These are phyloP conservation scores for Vigna nakashimae DNA, from an alignment of 306 rosid species.

Conservation along the genomic window DNA sequence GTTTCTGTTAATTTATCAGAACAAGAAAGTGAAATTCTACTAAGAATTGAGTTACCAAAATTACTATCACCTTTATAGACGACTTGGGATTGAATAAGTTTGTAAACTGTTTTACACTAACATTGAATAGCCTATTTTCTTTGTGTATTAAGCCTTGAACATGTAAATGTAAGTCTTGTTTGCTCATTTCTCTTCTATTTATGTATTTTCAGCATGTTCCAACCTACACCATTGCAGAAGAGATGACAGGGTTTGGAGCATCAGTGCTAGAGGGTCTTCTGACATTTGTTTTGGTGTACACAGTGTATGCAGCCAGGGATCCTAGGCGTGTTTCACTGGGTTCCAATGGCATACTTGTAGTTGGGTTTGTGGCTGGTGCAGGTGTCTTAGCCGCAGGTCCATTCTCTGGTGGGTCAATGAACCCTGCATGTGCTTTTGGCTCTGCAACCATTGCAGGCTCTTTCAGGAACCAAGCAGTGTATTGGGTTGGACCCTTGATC, in stretches of 20 bases:
- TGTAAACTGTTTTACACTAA: neutral
- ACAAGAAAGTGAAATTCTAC: too few relatives aligned
- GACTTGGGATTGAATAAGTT: too few relatives aligned
- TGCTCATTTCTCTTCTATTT: neutral
- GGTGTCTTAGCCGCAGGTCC: slow-evolving; percentile 74
- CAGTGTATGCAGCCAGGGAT: slow-evolving; percentile 73
- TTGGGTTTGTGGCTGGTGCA: slow-evolving; percentile 79
- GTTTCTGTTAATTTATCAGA: too few relatives aligned
- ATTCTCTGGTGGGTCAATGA: slow-evolving; percentile 88
- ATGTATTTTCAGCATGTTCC: slow-evolving; percentile 66
- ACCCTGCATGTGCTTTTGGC: slow-evolving; percentile 94
- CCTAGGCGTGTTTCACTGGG: slow-evolving; percentile 63
- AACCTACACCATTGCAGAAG: slow-evolving; percentile 65
- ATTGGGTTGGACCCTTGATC: slow-evolving; percentile 92
- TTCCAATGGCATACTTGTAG: slow-evolving; percentile 60
- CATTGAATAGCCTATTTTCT: neutral
- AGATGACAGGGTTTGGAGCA: slow-evolving; percentile 97
- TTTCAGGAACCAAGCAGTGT: slow-evolving; percentile 90
- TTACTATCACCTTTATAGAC: too few relatives aligned
- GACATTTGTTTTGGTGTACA: slow-evolving; percentile 77
- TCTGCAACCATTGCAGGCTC: slow-evolving; percentile 68
- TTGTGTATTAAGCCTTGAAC: too few relatives aligned
- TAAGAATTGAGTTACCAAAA: too few relatives aligned
- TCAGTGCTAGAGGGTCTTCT: slow-evolving; percentile 77
- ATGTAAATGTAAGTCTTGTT: neutral